Evolutionary conservation across 2,329 filamentous ascomycete species (phyloP).

Genomic region (Phaeosphaeriaceae sp.): DNA sequence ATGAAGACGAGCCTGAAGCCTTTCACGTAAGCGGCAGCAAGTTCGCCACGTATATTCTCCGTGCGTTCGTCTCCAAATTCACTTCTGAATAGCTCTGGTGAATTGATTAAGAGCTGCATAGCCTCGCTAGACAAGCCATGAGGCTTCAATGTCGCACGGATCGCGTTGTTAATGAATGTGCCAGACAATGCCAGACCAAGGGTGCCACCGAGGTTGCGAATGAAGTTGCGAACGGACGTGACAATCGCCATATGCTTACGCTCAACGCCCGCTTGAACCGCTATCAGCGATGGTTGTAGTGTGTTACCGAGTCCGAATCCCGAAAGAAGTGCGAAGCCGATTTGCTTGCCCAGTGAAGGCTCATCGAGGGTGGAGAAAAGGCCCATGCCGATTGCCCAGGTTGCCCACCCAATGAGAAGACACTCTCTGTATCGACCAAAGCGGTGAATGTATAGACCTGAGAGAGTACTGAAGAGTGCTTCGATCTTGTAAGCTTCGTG

Average conservation of each 20-base stretch:
- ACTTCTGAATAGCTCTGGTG: constrained; percentile 17
- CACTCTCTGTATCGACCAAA: constrained; percentile 29
- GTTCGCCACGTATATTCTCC: constrained; percentile 11
- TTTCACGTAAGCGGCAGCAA: constrained; percentile 19
- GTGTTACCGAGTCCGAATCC: constrained; percentile 57
- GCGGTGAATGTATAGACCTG: constrained; percentile 26
- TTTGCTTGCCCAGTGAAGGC: constrained; percentile 22
- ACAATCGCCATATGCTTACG: constrained; percentile 68
- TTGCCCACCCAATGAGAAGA: constrained; percentile 26
- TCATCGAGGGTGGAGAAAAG: constrained; percentile 23
- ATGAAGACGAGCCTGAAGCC: constrained; percentile 28
- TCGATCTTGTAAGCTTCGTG: not conserved
- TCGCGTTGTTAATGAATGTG: constrained; percentile 39
- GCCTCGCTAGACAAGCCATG: constrained; percentile 17
- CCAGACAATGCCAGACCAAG: constrained; percentile 63
- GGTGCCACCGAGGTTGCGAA: constrained; percentile 67
- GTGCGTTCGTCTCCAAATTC: constrained; percentile 12
- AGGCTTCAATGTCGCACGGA: constrained; percentile 14
- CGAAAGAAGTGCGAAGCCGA: constrained; percentile 26
- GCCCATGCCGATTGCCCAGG: constrained; percentile 28
- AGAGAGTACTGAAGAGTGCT: constrained; percentile 31
- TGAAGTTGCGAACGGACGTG: constrained; percentile 70
- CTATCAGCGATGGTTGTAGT: constrained; percentile 64
- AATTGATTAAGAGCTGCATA: constrained; percentile 22
- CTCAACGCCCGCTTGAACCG: constrained; percentile 60